Evolutionary conservation across 208 protist genomes (phyloP).

Genomic region (Vickermania ingenoplastis): DNA sequence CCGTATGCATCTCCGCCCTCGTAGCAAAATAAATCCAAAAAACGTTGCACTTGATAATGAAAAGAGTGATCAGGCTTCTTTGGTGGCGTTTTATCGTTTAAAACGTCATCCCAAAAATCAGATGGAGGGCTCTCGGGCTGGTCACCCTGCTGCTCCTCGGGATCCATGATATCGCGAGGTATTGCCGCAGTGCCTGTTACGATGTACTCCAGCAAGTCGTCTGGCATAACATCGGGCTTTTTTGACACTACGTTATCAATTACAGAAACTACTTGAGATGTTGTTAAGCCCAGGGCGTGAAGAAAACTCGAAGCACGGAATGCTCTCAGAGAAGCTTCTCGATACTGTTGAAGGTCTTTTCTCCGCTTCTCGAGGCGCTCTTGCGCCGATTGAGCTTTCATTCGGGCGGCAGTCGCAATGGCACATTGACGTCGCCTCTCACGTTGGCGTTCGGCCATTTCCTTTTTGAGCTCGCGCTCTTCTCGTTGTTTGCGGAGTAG

Average conservation of each 20-base stretch:
- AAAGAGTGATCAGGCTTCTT: conserved; percentile 25
- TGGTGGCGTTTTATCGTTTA: background rate
- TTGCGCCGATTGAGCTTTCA: background rate
- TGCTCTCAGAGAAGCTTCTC: conserved; percentile 16
- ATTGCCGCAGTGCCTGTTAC: conserved; percentile 54
- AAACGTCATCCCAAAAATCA: conserved; percentile 3
- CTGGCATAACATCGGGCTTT: conserved; percentile 35
- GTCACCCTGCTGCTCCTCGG: background rate
- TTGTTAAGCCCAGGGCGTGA: conserved; percentile 35
- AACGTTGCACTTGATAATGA: conserved; percentile 36
- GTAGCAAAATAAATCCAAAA: conserved; percentile 75
- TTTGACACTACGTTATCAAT: conserved; percentile 20
- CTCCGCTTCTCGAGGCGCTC: background rate
- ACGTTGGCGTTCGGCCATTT: conserved; percentile 2
- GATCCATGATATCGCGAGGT: conserved; percentile 50
- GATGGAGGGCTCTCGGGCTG: background rate
- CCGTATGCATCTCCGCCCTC: conserved; percentile 37
- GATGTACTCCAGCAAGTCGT: conserved; percentile 71
- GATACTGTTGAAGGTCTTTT: conserved; percentile 11
- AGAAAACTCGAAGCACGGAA: conserved; percentile 53
- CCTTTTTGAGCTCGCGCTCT: conserved; percentile 14
- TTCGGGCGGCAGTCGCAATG: background rate
- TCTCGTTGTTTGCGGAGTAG: conserved; percentile 9
- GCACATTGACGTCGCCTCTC: background rate
- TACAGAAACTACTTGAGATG: conserved; percentile 33